Conservation (phyloP, 2,329 filamentous ascomycete species). For the Annulohypoxylon truncatum region DNA sequence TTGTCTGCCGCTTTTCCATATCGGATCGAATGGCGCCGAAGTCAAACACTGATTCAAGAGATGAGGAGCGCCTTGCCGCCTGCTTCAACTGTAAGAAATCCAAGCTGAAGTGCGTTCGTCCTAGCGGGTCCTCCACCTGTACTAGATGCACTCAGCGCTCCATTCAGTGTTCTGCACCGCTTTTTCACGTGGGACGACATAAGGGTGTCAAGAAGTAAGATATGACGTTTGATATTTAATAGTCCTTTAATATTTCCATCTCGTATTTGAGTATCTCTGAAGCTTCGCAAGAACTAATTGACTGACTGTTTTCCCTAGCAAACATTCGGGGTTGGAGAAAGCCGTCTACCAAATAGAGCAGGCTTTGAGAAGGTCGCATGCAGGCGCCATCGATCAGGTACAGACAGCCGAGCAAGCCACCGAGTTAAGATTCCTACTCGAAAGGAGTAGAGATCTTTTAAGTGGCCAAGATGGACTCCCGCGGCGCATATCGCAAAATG, state of each 20-base stretch:
- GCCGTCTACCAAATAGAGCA: conserved; percentile 80
- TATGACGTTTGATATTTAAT: neutral
- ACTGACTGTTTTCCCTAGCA: conserved; percentile 59
- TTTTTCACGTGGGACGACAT: conserved; percentile 78
- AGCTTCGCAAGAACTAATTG: neutral
- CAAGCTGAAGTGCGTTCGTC: conserved; percentile 51
- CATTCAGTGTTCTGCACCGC: conserved; percentile 73
- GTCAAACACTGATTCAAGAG: conserved; percentile 40
- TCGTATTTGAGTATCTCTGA: neutral
- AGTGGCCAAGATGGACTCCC: conserved; percentile 43
- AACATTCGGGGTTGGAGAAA: conserved; percentile 79
- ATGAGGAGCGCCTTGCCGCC: conserved; percentile 49
- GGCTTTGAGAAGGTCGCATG: conserved; percentile 68
- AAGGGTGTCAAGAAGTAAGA: conserved; percentile 81
- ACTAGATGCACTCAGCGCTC: conserved; percentile 49
- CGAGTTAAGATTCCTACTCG: conserved; percentile 63
- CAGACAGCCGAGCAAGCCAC: conserved; percentile 57
- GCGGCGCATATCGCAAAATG: conserved; percentile 37
- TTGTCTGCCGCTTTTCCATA: conserved; percentile 37
- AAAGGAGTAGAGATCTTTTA: conserved; percentile 58
- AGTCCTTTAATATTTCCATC: neutral
- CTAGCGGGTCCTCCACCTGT: conserved; percentile 47
- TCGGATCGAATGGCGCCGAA: conserved; percentile 43
- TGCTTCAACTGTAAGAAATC: conserved; percentile 53
- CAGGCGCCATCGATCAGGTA: conserved; percentile 54